A percentile compares a stretch with the other conserved stretches of the same genome.
Evolutionary conservation across 2,329 filamentous ascomycete genomes (phyloP).

Genomic region (Leptosphaerulina australis): DNA sequence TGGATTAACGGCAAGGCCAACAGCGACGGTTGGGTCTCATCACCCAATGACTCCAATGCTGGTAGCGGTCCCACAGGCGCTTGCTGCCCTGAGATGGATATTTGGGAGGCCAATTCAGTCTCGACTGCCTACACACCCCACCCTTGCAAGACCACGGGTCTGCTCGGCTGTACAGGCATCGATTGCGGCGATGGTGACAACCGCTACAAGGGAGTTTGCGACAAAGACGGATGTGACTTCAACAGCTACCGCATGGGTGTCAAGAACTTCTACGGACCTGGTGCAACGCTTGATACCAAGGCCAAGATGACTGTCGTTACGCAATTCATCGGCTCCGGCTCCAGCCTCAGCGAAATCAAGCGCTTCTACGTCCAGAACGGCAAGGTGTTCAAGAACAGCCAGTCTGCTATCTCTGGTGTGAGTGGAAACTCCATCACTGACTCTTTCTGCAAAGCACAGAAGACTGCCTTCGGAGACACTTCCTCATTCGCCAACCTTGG

Average conservation of each 20-base stretch:
- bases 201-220: slow-evolving; percentile 68
- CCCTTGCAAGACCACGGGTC: slow-evolving; percentile 61
- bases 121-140: slow-evolving; percentile 70
- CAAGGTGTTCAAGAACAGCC: slow-evolving; percentile 55
- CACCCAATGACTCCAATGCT: slow-evolving; percentile 60
- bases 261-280: slow-evolving; percentile 66
- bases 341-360: slow-evolving; percentile 54
- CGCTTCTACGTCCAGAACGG: slow-evolving; percentile 59
- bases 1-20: slow-evolving; percentile 62
- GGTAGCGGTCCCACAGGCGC: slow-evolving; percentile 62
- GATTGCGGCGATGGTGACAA: slow-evolving; percentile 50
- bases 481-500: slow-evolving; percentile 61
- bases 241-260: slow-evolving; percentile 67
- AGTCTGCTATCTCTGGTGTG: slow-evolving; percentile 54
- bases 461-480: slow-evolving; percentile 61
- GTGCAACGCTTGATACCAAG: slow-evolving; percentile 54
- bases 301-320: slow-evolving; percentile 58
- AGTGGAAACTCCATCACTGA: slow-evolving; percentile 62
- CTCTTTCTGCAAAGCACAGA: slow-evolving; percentile 63
- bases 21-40: slow-evolving; percentile 59
- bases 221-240: slow-evolving; percentile 72
- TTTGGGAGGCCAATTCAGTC: slow-evolving; percentile 73
- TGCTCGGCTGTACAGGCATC: slow-evolving; percentile 59
- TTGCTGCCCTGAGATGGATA: slow-evolving; percentile 73
- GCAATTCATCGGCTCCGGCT: slow-evolving; percentile 55